Conservation (phyloP, 495 filamentous ascomycete genomes). For the Annulohypoxylon nitens region DNA sequence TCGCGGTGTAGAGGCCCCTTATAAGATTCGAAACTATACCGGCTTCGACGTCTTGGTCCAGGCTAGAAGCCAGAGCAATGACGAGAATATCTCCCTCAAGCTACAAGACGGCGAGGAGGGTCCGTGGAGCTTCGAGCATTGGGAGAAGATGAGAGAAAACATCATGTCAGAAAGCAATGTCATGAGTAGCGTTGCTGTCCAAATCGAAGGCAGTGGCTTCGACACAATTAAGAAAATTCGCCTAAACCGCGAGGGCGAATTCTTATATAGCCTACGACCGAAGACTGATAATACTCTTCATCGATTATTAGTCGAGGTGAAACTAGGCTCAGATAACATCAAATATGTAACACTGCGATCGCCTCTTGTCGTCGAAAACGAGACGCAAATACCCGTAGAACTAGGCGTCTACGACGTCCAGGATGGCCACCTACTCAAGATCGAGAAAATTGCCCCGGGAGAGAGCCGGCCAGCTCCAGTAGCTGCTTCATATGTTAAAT, state of each 20-base stretch:
- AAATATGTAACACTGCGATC: slow-evolving; percentile 98
- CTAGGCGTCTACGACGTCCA: slow-evolving; percentile 91
- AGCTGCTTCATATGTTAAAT: slow-evolving; percentile 91
- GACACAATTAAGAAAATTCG: slow-evolving; percentile 89
- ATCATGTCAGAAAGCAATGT: slow-evolving; percentile 81
- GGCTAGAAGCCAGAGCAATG: slow-evolving; percentile 74
- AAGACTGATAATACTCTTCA: slow-evolving; percentile 84
- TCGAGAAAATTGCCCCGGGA: slow-evolving; percentile 95
- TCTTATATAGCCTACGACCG: slow-evolving; percentile 85
- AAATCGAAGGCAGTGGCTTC: slow-evolving; percentile 93
- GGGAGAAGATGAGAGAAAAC: slow-evolving; percentile 92
- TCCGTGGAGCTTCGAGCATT: slow-evolving; percentile 97
- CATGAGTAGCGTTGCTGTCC: slow-evolving; percentile 80
- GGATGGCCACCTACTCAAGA: slow-evolving; percentile 92
- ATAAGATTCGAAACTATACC: slow-evolving; percentile 93
- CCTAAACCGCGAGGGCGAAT: slow-evolving; percentile 93
- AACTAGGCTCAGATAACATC: slow-evolving; percentile 89
- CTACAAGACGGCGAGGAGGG: slow-evolving; percentile 89
- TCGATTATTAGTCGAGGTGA: slow-evolving; percentile 91
- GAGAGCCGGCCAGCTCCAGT: slow-evolving; percentile 92
- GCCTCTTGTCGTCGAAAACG: slow-evolving; percentile 95
- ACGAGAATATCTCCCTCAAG: slow-evolving; percentile 74
- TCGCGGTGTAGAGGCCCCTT: slow-evolving; percentile 89
- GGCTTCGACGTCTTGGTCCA: slow-evolving; percentile 90
- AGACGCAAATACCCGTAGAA: slow-evolving; percentile 96